phyloP scores from a whole-genome alignment of 345 rosid species.

The Carallia pectinifolia region DNA sequence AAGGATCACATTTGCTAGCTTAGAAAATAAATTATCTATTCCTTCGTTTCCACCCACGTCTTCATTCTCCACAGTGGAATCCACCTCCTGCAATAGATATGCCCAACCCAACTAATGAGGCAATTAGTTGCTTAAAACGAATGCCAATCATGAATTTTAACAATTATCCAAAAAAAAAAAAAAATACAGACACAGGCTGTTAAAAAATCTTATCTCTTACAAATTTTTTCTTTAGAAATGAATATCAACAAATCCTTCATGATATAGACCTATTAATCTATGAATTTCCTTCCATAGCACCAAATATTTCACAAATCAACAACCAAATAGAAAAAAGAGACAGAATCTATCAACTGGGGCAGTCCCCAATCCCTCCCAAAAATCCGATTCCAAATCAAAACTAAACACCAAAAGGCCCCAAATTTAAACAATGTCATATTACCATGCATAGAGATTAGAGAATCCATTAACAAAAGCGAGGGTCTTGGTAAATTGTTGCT shows the following conservation, averaged over 20 bases:
- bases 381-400: background rate
- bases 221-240: too few species aligned
- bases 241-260: background rate
- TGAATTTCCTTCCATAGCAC: background rate
- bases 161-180: too few species aligned
- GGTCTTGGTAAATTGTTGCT: constrained; percentile 83
- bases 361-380: constrained; percentile 11
- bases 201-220: too few species aligned
- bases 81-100: constrained; percentile 68
- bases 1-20: constrained; percentile 91
- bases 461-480: constrained; percentile 92
- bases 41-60: constrained; percentile 67
- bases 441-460: constrained; percentile 97
- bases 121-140: background rate
- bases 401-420: background rate
- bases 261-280: background rate
- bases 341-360: background rate
- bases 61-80: constrained; percentile 92
- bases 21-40: constrained; percentile 87
- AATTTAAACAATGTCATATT: background rate
- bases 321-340: background rate
- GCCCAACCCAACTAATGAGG: background rate
- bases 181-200: too few species aligned
- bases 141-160: background rate
- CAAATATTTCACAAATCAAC: constrained; percentile 4